Base-by-base conservation (phyloP, 164 flowering plant species). In the Warburgia ugandensis region DNA sequence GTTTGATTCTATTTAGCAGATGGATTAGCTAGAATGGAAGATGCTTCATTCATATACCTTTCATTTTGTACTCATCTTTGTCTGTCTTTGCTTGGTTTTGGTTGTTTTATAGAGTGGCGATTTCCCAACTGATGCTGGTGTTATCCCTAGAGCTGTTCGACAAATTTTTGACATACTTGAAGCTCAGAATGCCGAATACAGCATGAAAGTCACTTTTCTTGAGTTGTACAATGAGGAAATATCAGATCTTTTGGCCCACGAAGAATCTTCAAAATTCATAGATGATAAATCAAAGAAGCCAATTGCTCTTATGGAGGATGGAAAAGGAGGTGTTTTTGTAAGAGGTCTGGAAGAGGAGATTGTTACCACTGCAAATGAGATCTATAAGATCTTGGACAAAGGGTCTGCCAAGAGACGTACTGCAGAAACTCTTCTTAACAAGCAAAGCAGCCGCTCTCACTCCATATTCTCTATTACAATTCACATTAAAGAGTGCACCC, bases 301-400 rank as follows among this genome's bases (percentile, higher is more conserved):
- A 20, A 73, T 83, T 23, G 87, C 95, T 47, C 78, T 86, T 25
- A 86, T 86, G 95, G 95, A 86, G 66, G 86, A 83, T 74, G 95
- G 91, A 21, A 83, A 74, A 61, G 95, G 95, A 2, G 95, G 86
- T 64, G 91, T 86, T 29, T 79, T 83, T 60, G 91, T 86, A 16
- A 80, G 88, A 70, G 95, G 95, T 28, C 72, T 86, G 52, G 95
- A 86, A 66, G 95, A 86, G 66, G 95, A 81, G 73, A 76, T 83
- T 40, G 95, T 86, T 7, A 66, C 70, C 21, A 74, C 84, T 50
- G 91, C 91, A 4, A 73, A 75, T 68, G 91, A 86, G 65, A 86
- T 86, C 38, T 86, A 83, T 60, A 83, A 86, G 57, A 81, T 86
- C 37, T 66, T 83, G 75, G 95, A 86, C 64, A 79, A 79, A 67